phyloP scores from a whole-genome alignment of 192 early-diverging fungal genomes.

The Podila verticillata region DNA sequence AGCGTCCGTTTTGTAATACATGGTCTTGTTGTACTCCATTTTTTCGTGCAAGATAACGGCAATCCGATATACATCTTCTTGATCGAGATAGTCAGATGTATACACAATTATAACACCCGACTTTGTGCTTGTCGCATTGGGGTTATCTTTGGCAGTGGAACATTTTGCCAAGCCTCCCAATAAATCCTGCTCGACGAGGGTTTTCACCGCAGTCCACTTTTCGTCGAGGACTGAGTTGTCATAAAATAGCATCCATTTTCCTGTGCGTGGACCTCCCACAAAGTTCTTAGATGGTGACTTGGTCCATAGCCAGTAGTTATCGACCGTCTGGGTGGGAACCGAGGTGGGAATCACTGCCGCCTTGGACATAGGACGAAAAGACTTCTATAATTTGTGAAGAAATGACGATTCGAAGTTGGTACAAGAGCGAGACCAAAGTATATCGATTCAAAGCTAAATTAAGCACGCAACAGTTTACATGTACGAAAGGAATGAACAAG shows the following conservation, averaged over 20 bases:
- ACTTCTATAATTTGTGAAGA: too few species aligned
- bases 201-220: conserved; percentile 26
- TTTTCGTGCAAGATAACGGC: conserved; percentile 14
- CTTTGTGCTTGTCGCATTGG: conserved; percentile 29
- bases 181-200: conserved; percentile 10
- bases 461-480: too few species aligned
- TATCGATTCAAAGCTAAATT: too few species aligned
- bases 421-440: too few species aligned
- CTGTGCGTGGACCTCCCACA: conserved; percentile 5
- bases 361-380: too few species aligned
- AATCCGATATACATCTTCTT: conserved; percentile 24
- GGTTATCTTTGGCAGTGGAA: conserved; percentile 30
- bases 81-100: conserved; percentile 22
- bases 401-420: too few species aligned
- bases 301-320: conserved; percentile 21
- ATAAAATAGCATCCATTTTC: conserved; percentile 46
- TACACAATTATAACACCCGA: conserved; percentile 41
- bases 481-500: too few species aligned
- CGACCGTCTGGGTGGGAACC: conserved; percentile 13
- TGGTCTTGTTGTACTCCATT: conserved; percentile 14
- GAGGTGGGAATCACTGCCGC: neutral
- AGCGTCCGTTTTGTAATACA: conserved; percentile 41
- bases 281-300: conserved; percentile 3
- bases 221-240: conserved; percentile 27
- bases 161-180: conserved; percentile 26